A percentile compares a stretch with the other conserved stretches of the same genome.
These are phyloP conservation scores for Fragaria nilgerrensis DNA, from an alignment of 306 rosid species.

Conservation along the genomic window DNA sequence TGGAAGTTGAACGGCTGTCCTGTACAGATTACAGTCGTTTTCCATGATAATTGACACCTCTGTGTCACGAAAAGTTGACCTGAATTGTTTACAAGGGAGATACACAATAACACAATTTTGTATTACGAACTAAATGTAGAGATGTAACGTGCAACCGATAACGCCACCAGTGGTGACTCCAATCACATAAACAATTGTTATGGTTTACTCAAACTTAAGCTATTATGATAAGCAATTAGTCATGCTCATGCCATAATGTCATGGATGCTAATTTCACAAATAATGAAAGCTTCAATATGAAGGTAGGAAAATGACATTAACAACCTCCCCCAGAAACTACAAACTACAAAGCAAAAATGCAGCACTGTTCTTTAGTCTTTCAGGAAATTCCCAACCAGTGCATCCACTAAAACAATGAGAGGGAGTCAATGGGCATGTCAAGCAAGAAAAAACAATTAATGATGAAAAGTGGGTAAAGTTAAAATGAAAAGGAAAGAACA, in stretches of 20 bases:
- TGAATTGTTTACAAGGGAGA: neutral
- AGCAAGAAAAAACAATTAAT: neutral
- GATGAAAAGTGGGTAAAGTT: neutral
- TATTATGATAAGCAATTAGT: neutral
- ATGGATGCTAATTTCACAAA: neutral
- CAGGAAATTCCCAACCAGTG: neutral
- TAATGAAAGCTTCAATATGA: neutral
- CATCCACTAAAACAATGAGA: neutral
- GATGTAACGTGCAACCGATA: constrained; percentile 15
- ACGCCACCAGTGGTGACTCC: constrained; percentile 2
- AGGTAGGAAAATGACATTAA: neutral
- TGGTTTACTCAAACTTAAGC: neutral
- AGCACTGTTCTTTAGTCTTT: constrained; percentile 4
- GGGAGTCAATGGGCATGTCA: neutral
- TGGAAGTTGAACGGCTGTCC: constrained; percentile 1
- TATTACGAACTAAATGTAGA: neutral
- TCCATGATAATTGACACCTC: constrained; percentile 20
- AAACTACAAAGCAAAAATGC: neutral
- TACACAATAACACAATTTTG: neutral
- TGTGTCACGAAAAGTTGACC: constrained; percentile 11
- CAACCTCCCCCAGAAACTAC: neutral
- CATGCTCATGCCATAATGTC: neutral
- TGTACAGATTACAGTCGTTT: constrained; percentile 4
- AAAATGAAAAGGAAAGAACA: neutral
- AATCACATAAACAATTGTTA: neutral